Base-by-base conservation (phyloP, 768 basidiomycete genomes). In the Mycena galopus region DNA sequence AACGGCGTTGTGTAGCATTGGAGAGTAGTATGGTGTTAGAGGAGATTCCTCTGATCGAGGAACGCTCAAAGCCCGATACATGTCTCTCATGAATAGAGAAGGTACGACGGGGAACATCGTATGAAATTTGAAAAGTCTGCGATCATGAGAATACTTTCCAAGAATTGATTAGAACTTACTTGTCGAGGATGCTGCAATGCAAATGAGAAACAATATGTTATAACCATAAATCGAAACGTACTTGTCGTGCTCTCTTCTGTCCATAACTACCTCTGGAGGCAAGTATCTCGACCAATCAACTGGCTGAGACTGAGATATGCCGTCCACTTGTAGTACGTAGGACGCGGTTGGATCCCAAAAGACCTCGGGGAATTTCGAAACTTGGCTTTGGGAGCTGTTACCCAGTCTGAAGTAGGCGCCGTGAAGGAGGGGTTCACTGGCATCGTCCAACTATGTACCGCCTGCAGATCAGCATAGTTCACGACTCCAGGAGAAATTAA, bases 1-100 rank as follows among this genome's bases (percentile, higher is more conserved):
- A 4, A 87, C 81, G 17, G 86, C 81, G 73, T 89, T 89, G 79
- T 89, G 88, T 7, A 88, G 80, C 82, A 89, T 83, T 1, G 87
- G 87, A 12, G 87, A 88, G 78, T 89, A 89, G 70, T 88, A 84
- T n/a, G 82, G 77, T 10, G 81, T 79, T 57, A 78, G 80, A 0
- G 81, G 78, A 53, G 77, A 77, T 0, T 75, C 71, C 2, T 77
- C 66, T 1, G 69, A 69, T 0, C 64, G 73, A 8, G 84, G 81
- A 7, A 75, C 60, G 35, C 75, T 78, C 39, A 86, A 78, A 33
- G 78, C 80, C 56, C 80, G 81, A 56, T 82, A 79, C 85, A 86
- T 86, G 75, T 86, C 85, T 30, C 81, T 80, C 17, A 83, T 78
- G 73, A 86, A 86, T 30, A 86, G 79, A 39, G 79, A 76, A 11